phyloP scores from a whole-genome alignment of 495 filamentous ascomycete species.

The Rhypophila decipiens region DNA sequence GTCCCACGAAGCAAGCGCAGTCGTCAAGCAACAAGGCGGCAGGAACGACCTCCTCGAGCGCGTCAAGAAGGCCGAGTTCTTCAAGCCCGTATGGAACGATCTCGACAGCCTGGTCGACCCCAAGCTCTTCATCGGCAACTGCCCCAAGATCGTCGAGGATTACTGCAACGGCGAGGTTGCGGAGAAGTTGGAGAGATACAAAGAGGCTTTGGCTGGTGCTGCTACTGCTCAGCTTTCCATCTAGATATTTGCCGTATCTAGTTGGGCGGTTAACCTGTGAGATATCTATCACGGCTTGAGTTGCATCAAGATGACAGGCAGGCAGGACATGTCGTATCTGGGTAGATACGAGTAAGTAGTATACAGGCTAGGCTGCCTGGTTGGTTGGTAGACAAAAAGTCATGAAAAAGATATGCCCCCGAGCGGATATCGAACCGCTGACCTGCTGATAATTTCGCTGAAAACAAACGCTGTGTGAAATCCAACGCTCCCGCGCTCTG shows the following conservation, averaged over 20 bases:
- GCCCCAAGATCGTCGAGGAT: conserved; percentile 38
- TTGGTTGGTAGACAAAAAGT: too few species aligned
- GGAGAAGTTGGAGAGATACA: conserved; percentile 18
- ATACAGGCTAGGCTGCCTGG: not conserved
- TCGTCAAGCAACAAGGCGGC: conserved; percentile 72
- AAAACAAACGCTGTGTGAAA: too few species aligned
- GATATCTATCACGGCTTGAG: not conserved
- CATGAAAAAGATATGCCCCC: not conserved
- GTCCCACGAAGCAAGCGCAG: conserved; percentile 72
- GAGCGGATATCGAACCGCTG: too few species aligned
- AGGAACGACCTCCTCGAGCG: conserved; percentile 80
- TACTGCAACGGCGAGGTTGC: conserved; percentile 32
- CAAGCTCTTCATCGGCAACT: conserved; percentile 58
- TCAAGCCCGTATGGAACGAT: conserved; percentile 71
- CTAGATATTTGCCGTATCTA: conserved; percentile 1
- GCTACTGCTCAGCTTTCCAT: conserved; percentile 26
- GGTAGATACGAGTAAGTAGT: not conserved
- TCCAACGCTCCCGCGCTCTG: too few species aligned
- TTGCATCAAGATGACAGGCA: too few species aligned
- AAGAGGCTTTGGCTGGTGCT: conserved; percentile 13
- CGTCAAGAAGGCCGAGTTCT: conserved; percentile 69
- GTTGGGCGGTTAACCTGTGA: too few species aligned
- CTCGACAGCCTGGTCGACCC: conserved; percentile 71
- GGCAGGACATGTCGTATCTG: too few species aligned
- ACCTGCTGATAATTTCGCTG: too few species aligned